Conservation (phyloP, 164 flowering plant genomes). For the Chloranthus sessilifolius region DNA sequence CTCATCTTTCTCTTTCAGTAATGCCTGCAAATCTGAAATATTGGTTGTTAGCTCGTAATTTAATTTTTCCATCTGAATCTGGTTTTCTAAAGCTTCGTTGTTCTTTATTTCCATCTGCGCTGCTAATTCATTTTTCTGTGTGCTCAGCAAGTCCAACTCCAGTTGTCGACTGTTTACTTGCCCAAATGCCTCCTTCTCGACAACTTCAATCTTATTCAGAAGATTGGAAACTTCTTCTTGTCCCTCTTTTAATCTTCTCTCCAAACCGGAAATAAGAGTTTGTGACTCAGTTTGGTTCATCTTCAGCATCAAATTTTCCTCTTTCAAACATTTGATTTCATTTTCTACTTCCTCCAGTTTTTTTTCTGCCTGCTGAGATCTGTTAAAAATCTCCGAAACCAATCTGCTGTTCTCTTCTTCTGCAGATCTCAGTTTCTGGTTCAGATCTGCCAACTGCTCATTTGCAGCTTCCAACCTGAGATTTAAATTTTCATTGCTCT, state of each 20-base stretch:
- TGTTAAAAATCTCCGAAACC: conserved; percentile 29
- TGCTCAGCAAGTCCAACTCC: conserved; percentile 27
- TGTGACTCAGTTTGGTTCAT: conserved; percentile 4
- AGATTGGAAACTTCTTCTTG: conserved; percentile 28
- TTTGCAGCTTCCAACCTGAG: conserved; percentile 28
- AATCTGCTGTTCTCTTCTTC: conserved; percentile 44
- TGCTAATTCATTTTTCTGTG: conserved; percentile 24
- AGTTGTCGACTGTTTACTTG: conserved; percentile 22
- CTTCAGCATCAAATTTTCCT: conserved; percentile 19
- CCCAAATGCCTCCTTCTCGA: conserved; percentile 27
- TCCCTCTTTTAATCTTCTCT: conserved; percentile 24
- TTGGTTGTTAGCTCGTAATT: conserved; percentile 3
- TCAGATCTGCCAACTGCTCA: conserved; percentile 31
- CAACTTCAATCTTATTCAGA: conserved; percentile 21
- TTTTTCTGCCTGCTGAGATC: conserved; percentile 30
- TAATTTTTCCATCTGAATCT: background rate
- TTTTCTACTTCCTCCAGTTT: conserved; percentile 24
- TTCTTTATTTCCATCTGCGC: conserved; percentile 31
- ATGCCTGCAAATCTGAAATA: background rate
- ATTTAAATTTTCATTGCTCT: background rate
- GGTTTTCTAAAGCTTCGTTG: conserved; percentile 15
- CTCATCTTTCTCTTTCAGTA: conserved; percentile 8
- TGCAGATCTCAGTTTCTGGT: conserved; percentile 17
- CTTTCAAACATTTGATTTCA: conserved; percentile 26
- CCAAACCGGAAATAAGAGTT: conserved; percentile 27